Conservation (phyloP, 805 yeast genomes). For the Diddensiella transvaalensis region DNA sequence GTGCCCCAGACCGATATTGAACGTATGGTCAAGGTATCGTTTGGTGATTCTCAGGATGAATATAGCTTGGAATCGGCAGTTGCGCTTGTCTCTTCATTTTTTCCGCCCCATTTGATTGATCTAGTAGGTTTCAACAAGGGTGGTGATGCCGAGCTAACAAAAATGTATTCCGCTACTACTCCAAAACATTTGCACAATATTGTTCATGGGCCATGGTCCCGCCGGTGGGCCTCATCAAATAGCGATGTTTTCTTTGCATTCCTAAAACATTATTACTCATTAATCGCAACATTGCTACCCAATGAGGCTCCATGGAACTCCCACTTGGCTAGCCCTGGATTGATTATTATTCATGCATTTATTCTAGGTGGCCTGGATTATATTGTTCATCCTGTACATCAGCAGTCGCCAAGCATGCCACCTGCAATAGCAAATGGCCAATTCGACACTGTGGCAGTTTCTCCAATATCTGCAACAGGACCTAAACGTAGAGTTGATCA, state of each 20-base stretch:
- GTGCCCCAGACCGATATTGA: conserved; percentile 27
- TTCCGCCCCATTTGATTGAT: conserved; percentile 28
- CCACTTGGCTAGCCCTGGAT: conserved; percentile 27
- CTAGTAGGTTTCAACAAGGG: conserved; percentile 24
- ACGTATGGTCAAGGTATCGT: conserved; percentile 22
- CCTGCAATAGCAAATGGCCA: conserved; percentile 11
- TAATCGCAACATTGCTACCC: conserved; percentile 30
- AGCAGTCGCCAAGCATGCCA: neutral
- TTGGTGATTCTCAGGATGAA: conserved; percentile 2
- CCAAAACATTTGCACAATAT: conserved; percentile 12
- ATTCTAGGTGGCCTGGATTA: conserved; percentile 25
- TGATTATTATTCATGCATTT: conserved; percentile 25
- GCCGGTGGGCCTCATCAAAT: conserved; percentile 34
- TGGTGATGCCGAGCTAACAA: neutral
- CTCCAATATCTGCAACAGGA: conserved; percentile 21
- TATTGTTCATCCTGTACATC: conserved; percentile 20
- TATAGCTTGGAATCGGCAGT: conserved; percentile 3
- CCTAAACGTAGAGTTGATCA: conserved; percentile 32
- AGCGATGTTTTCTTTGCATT: conserved; percentile 40
- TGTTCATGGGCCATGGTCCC: conserved; percentile 35
- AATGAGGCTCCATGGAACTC: conserved; percentile 20
- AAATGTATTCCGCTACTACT: neutral
- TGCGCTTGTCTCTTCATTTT: conserved; percentile 9
- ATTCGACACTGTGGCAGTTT: conserved; percentile 20
- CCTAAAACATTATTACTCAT: conserved; percentile 38